phyloP scores from a whole-genome alignment of 495 filamentous ascomycete genomes.

The Hypoxylon lenormandii region DNA sequence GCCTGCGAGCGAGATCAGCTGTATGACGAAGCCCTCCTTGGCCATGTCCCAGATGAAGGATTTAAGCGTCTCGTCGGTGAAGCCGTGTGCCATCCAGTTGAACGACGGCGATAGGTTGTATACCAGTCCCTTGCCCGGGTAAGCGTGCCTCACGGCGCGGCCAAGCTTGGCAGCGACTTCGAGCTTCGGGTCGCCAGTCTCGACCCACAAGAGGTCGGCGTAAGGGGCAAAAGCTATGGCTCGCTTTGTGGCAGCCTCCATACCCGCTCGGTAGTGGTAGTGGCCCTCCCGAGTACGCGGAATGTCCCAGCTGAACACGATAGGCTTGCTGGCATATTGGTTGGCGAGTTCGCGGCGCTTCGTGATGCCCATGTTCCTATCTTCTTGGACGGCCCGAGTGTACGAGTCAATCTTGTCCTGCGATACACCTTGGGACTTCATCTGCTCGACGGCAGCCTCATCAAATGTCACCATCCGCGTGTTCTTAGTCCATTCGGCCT shows the following conservation, averaged over 20 bases:
- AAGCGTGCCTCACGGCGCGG: constrained; percentile 71
- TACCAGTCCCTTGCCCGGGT: constrained; percentile 86
- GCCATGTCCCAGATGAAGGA: constrained; percentile 97
- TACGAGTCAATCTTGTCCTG: constrained; percentile 75
- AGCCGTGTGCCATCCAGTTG: constrained; percentile 98
- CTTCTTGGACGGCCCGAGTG: constrained; percentile 64
- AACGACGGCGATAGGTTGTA: constrained; percentile 97
- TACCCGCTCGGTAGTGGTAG: constrained; percentile 93
- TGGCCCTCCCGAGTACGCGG: constrained; percentile 94
- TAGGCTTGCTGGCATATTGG: constrained; percentile 68
- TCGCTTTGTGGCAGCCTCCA: constrained; percentile 89
- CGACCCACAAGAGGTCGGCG: constrained; percentile 96
- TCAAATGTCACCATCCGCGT: constrained; percentile 91
- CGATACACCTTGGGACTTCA: constrained; percentile 70
- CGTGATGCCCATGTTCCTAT: constrained; percentile 79
- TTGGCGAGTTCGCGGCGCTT: constrained; percentile 77
- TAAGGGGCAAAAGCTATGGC: constrained; percentile 90
- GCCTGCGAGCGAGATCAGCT: constrained; percentile 91
- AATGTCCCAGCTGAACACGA: constrained; percentile 89
- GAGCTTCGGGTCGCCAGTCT: constrained; percentile 89
- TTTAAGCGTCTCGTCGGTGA: constrained; percentile 79
- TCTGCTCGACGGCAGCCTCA: constrained; percentile 83
- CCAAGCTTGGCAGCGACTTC: constrained; percentile 79
- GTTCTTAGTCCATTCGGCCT: constrained; percentile 88
- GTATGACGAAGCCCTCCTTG: constrained; percentile 90